Conservation (phyloP, 2,329 filamentous ascomycete genomes). For the Sarocladiaceae sp. region DNA sequence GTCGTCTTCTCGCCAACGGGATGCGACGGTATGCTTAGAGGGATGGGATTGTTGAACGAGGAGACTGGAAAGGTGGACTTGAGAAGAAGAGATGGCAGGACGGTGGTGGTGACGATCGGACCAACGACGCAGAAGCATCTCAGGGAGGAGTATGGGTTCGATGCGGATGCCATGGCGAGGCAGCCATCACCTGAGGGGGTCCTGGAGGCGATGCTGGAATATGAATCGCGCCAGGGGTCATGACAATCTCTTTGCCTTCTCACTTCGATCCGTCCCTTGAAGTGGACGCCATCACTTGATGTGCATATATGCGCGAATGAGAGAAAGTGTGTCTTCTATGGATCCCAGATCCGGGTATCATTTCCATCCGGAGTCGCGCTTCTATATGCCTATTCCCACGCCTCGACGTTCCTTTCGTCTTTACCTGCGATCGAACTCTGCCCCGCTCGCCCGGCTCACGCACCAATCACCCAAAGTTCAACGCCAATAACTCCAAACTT, state of each 20-base stretch:
- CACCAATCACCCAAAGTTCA: slow-evolving; percentile 87
- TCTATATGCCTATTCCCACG: background rate
- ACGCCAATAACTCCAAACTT: slow-evolving; percentile 90
- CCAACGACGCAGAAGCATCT: slow-evolving; percentile 83
- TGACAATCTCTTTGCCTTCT: background rate
- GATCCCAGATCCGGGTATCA: slow-evolving; percentile 10
- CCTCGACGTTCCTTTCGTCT: background rate
- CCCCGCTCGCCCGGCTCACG: slow-evolving; percentile 17
- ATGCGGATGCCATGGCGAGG: slow-evolving; percentile 73
- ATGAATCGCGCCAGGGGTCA: slow-evolving; percentile 9
- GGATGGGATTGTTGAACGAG: slow-evolving; percentile 44
- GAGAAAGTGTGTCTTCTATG: background rate
- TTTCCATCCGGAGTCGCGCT: background rate
- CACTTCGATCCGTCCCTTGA: background rate
- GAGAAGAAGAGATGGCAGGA: slow-evolving; percentile 41
- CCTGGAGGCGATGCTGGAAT: slow-evolving; percentile 55
- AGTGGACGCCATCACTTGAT: background rate
- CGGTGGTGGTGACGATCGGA: slow-evolving; percentile 79
- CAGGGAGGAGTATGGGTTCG: slow-evolving; percentile 53
- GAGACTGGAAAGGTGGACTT: slow-evolving; percentile 41
- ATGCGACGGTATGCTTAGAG: slow-evolving; percentile 53
- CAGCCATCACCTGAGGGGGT: slow-evolving; percentile 79
- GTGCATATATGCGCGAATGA: background rate
- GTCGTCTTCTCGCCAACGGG: slow-evolving; percentile 68
- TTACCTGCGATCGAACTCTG: background rate